Percentiles rank a stretch among this genome's conserved stretches.
Conservation (phyloP, 1,139 yeast genomes). For the Hyphopichia khmerensis region DNA sequence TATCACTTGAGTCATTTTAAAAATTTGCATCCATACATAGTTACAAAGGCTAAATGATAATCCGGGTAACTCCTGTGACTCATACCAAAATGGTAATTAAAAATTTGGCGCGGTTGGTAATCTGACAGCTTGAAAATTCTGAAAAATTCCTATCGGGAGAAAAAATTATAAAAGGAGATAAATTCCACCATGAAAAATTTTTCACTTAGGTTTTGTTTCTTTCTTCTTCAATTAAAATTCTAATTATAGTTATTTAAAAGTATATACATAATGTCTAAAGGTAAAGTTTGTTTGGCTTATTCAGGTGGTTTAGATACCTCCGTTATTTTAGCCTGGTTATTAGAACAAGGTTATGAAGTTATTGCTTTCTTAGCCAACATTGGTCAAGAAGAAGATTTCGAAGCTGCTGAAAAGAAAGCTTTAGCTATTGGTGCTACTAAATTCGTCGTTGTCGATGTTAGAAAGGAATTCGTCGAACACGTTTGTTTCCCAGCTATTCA, state of each 20-base stretch:
- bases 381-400: slow-evolving; percentile 99
- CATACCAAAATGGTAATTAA: slow-evolving; percentile 26
- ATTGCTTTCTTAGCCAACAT: slow-evolving; percentile 96
- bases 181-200: slow-evolving; percentile 1
- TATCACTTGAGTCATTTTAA: too few species aligned
- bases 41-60: too few species aligned
- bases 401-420: slow-evolving; percentile 95
- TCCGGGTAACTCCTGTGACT: background rate
- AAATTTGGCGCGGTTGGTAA: slow-evolving; percentile 22
- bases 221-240: slow-evolving; percentile 9
- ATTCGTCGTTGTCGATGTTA: slow-evolving; percentile 90
- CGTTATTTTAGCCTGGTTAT: slow-evolving; percentile 94
- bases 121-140: slow-evolving; percentile 23
- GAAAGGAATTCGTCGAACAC: slow-evolving; percentile 90
- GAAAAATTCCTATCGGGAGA: slow-evolving; percentile 15
- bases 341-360: slow-evolving; percentile 97
- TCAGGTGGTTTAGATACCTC: slow-evolving; percentile 99
- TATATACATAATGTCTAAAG: slow-evolving; percentile 69
- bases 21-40: too few species aligned
- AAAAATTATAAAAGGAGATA: slow-evolving; percentile 6
- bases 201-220: slow-evolving; percentile 11
- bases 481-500: slow-evolving; percentile 96
- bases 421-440: slow-evolving; percentile 95
- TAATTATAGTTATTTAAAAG: background rate
- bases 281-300: slow-evolving; percentile 98